Conservation (phyloP, 164 flowering plant species). For the Cinnamomum micranthum region DNA sequence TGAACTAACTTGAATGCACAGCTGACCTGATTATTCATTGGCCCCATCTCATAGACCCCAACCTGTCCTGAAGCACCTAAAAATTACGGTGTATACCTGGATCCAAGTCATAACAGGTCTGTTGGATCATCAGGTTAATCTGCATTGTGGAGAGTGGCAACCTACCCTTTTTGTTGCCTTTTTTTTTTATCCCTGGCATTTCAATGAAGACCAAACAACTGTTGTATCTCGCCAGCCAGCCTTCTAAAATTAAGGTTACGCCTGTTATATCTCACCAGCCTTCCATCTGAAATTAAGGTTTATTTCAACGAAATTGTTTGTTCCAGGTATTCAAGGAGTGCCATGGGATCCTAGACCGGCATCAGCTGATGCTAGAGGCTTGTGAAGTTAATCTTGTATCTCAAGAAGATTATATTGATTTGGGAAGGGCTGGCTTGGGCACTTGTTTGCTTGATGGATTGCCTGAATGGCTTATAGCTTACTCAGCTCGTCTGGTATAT, state of each 20-base stretch:
- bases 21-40: too few relatives aligned
- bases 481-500: constrained; percentile 87
- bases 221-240: neutral
- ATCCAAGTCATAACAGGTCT: too few relatives aligned
- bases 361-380: constrained; percentile 82
- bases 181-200: neutral
- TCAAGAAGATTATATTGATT: constrained; percentile 80
- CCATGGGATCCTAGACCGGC: constrained; percentile 86
- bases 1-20: too few relatives aligned
- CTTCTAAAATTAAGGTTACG: neutral
- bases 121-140: too few relatives aligned
- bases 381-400: constrained; percentile 75
- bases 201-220: neutral
- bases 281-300: neutral
- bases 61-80: too few relatives aligned
- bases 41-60: too few relatives aligned
- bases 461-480: constrained; percentile 96
- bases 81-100: too few relatives aligned
- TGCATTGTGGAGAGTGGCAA: too few relatives aligned
- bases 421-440: constrained; percentile 90
- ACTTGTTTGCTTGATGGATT: constrained; percentile 90
- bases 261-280: neutral
- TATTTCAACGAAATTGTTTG: neutral
- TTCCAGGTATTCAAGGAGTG: constrained; percentile 80
- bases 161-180: too few relatives aligned